phyloP scores from a whole-genome alignment of 139 green algal species.

The Closterium sp. region DNA sequence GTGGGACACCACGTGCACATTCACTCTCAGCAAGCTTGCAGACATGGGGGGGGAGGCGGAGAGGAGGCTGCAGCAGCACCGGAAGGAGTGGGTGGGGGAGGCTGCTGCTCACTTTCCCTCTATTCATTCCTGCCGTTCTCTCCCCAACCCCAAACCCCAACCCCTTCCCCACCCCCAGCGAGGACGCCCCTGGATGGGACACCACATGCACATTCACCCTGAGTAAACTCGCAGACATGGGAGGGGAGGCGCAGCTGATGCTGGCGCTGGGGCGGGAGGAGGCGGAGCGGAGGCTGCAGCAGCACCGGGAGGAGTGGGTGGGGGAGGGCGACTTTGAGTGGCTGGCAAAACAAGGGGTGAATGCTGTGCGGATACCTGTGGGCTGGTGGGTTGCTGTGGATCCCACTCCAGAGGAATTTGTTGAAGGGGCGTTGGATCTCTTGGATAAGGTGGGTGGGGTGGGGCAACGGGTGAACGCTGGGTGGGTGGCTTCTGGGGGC shows the following conservation, averaged over 20 bases:
- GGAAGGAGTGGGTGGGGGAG: not conserved
- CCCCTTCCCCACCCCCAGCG: not conserved
- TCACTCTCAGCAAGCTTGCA: conserved; percentile 2
- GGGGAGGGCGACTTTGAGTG: conserved; percentile 3
- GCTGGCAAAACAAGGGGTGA: conserved; percentile 1
- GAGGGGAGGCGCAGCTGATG: conserved; percentile 25
- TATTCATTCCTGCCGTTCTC: too few species aligned
- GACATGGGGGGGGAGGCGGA: conserved; percentile 24
- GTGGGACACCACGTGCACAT: conserved; percentile 25
- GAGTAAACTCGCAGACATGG: conserved; percentile 10
- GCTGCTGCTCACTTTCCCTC: not conserved
- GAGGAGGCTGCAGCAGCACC: conserved; percentile 14
- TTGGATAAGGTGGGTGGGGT: not conserved
- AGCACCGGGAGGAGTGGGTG: not conserved
- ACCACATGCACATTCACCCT: conserved; percentile 21
- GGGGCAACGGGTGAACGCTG: conserved; percentile 5
- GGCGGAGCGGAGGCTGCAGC: conserved; percentile 9
- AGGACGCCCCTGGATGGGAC: conserved; percentile 29
- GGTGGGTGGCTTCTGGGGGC: not conserved
- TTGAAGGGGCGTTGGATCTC: not conserved
- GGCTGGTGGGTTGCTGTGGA: conserved; percentile 10
- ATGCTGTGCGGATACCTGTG: conserved; percentile 9
- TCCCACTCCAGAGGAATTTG: not conserved
- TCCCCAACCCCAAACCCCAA: too few species aligned
- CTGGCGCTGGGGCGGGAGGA: conserved; percentile 3